Base-by-base conservation (phyloP, 768 basidiomycete species). In the Suillus subalutaceus region DNA sequence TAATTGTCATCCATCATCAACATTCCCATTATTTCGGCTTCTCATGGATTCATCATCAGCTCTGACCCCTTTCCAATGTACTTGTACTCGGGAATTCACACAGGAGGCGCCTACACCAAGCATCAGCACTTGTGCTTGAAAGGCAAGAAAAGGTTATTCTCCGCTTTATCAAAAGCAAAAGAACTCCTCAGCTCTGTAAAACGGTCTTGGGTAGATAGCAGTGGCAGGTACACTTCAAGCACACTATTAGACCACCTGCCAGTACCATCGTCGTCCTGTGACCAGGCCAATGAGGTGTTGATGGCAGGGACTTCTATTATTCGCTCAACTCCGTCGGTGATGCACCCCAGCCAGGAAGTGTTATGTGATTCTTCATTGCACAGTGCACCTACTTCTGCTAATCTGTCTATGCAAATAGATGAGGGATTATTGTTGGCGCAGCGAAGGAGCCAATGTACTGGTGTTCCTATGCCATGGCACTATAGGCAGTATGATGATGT, bases 401-500 rank as follows among this genome's bases (percentile, higher is more conserved):
- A 55, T 6, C 9, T 10, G 6, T 20, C 18, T n/a, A n/a, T 6
- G 20, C 10, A 56, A 3, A 26, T 26, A 26, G 32, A 56, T 1
- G 32, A 53, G 2, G 55, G 20, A 0, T 10, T 56, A 56, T 63
- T 50, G 4, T 15, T 66, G 9, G 65, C 50, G 0, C 35, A 62
- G 32, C 13, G 40, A 3, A 46, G 60, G 32, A 37, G 23, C 2
- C 16, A 12, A 18, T 3, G 60, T 10, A 16, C 20, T 20, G 53
- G 40, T 1, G 23, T 61, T 46, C 15, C 8, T 5, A 44, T 66
- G 56, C 63, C 63, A 2, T 7, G 6, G 13, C 44, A 15, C 2
- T 67, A 56, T 38, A 58, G 66, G 2, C 55, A 56, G 35, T 37
- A 56, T 1, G 10, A 56, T 0, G 56, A 67, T 16, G 12, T 63